Conservation (phyloP, 2,329 filamentous ascomycete genomes). For the Tympanopsis confertula region DNA sequence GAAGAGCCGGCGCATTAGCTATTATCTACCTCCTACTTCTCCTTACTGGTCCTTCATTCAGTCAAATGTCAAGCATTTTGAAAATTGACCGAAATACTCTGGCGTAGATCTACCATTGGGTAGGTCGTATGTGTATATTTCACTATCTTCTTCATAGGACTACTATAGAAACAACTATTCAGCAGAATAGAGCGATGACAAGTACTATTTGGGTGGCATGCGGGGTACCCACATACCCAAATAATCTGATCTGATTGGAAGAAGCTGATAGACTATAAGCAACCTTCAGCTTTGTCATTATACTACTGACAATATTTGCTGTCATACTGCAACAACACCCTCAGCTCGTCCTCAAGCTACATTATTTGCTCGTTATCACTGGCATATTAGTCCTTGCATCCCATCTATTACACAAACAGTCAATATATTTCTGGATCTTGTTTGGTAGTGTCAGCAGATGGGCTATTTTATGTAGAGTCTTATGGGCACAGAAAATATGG, state of each 20-base stretch:
- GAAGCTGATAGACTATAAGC: background rate
- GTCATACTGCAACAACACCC: background rate
- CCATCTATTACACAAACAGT: background rate
- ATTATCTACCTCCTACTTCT: no score
- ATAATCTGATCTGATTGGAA: no score
- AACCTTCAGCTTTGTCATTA: no score
- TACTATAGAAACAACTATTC: no score
- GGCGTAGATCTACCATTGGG: background rate
- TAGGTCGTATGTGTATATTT: background rate
- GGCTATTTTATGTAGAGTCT: background rate
- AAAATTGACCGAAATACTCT: no score
- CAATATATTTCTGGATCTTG: background rate
- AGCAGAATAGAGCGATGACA: no score
- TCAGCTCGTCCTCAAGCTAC: background rate
- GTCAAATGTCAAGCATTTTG: no score
- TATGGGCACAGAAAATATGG: background rate
- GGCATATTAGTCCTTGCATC: background rate
- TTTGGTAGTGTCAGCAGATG: background rate
- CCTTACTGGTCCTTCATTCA: no score
- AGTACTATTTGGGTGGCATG: no score
- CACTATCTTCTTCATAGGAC: background rate
- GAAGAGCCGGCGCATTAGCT: no score
- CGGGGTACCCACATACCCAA: no score
- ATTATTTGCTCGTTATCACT: background rate
- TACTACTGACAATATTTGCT: background rate